These are phyloP conservation scores for Annona squamosa DNA, from an alignment of 164 flowering plant genomes.

Conservation along the genomic window DNA sequence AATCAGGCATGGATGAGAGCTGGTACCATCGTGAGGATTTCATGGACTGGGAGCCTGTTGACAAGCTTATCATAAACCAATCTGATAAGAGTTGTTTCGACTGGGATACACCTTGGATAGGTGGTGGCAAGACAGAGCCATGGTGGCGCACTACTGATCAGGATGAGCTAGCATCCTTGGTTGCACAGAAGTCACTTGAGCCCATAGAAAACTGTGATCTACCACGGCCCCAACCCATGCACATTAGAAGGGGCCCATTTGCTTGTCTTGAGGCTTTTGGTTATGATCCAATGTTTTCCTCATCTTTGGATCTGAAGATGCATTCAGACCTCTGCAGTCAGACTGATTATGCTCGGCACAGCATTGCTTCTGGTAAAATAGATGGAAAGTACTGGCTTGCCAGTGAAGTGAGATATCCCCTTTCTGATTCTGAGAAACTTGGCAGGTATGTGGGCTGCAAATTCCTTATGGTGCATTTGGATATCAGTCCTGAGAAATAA, in stretches of 20 bases:
- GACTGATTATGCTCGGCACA: conserved; percentile 9
- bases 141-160: conserved; percentile 52
- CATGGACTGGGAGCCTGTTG: conserved; percentile 22
- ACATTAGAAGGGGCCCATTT: conserved; percentile 22
- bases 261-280: conserved; percentile 21
- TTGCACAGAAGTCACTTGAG: conserved; percentile 39
- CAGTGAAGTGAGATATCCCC: conserved; percentile 18
- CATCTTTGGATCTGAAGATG: conserved; percentile 24
- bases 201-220: conserved; percentile 50
- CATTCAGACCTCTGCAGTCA: conserved; percentile 3
- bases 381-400: conserved; percentile 12
- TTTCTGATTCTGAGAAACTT: conserved; percentile 16
- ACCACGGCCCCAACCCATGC: conserved; percentile 34
- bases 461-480: neutral
- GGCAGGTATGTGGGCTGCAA: conserved; percentile 25
- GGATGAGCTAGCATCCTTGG: conserved; percentile 46
- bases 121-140: conserved; percentile 36
- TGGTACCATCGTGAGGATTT: conserved; percentile 20
- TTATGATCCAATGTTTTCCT: conserved; percentile 9
- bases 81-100: conserved; percentile 24
- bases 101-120: conserved; percentile 31
- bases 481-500: neutral
- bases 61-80: conserved; percentile 12
- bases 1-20: conserved; percentile 15
- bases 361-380: conserved; percentile 17